These are phyloP conservation scores for Tolypocladium amazonense DNA, from an alignment of 2,329 filamentous ascomycete species.

Conservation along the genomic window DNA sequence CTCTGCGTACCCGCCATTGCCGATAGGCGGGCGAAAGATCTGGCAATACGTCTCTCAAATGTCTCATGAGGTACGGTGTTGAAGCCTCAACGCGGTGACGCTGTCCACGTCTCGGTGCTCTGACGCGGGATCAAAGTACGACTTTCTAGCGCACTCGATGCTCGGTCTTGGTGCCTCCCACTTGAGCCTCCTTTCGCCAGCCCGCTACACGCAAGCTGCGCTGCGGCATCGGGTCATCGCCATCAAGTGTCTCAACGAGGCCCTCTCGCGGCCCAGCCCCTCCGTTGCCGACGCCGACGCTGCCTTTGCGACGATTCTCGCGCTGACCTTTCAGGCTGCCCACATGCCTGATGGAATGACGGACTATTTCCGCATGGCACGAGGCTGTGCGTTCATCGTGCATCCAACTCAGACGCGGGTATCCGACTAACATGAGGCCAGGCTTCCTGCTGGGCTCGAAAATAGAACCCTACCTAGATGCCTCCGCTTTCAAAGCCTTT, in stretches of 20 bases:
- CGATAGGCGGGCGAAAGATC: conserved; percentile 21
- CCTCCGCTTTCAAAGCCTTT: conserved; percentile 15
- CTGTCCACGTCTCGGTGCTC: not conserved
- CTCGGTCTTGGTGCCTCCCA: conserved; percentile 29
- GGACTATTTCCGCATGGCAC: conserved; percentile 27
- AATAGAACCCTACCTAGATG: conserved; percentile 7
- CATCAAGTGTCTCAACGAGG: conserved; percentile 23
- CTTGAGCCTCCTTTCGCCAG: conserved; percentile 15
- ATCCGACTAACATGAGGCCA: not conserved
- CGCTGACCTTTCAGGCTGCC: conserved; percentile 25
- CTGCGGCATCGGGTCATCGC: conserved; percentile 25
- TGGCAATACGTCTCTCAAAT: conserved; percentile 26
- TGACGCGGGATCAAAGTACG: conserved; percentile 16
- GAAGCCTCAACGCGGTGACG: not conserved
- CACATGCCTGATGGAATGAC: conserved; percentile 28
- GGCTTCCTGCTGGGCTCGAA: conserved; percentile 16
- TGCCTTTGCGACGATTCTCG: conserved; percentile 23
- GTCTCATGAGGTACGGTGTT: conserved; percentile 20
- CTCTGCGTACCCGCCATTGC: conserved; percentile 29
- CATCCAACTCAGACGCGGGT: not conserved
- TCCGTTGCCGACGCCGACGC: conserved; percentile 23
- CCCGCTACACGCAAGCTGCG: conserved; percentile 14
- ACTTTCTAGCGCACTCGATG: conserved; percentile 31
- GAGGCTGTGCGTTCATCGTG: conserved; percentile 19
- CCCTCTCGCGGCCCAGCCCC: conserved; percentile 16